A percentile compares a stretch with the other conserved stretches of the same genome.
Evolutionary conservation across 2,329 filamentous ascomycete genomes (phyloP).

Genomic region (Alternaria gaisen): DNA sequence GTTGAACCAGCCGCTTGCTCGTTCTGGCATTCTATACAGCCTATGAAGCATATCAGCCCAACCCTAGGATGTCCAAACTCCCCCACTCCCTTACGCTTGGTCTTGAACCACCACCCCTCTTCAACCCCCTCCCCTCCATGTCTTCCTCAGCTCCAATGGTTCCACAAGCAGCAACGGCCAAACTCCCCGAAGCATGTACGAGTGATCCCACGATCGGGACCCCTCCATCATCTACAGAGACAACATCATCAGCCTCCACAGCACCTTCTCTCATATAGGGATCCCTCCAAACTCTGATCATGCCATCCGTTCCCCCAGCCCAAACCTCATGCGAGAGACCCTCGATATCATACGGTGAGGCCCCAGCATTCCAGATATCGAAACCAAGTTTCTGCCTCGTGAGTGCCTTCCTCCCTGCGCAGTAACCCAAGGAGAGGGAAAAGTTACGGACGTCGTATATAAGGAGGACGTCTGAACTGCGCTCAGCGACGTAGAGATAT

Average conservation of each 20-base stretch:
- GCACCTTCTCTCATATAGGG: conserved; percentile 40
- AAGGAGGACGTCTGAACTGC: conserved; percentile 63
- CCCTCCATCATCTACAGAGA: conserved; percentile 23
- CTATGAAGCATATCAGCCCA: conserved; percentile 10
- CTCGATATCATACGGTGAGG: conserved; percentile 26
- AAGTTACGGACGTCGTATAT: conserved; percentile 69
- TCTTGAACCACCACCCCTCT: conserved; percentile 20
- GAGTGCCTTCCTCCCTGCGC: conserved; percentile 53
- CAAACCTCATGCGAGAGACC: conserved; percentile 61
- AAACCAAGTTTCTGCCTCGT: conserved; percentile 67
- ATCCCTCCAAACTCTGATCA: conserved; percentile 55
- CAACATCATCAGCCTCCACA: conserved; percentile 49
- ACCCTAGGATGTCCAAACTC: conserved; percentile 35
- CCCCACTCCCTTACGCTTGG: conserved; percentile 33
- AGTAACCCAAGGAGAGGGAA: conserved; percentile 59
- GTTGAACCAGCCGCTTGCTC: background rate
- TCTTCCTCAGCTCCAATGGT: conserved; percentile 5
- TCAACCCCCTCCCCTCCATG: background rate
- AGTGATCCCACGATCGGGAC: conserved; percentile 35
- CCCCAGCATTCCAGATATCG: conserved; percentile 56
- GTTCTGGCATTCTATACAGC: background rate
- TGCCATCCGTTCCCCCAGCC: conserved; percentile 67
- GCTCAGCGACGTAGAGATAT: conserved; percentile 67
- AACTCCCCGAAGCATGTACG: conserved; percentile 33
- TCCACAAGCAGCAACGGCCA: conserved; percentile 40